Percentiles rank a stretch among this genome's conserved stretches.
Conservation (phyloP, 208 protist genomes). For the Crithidia sp. region DNA sequence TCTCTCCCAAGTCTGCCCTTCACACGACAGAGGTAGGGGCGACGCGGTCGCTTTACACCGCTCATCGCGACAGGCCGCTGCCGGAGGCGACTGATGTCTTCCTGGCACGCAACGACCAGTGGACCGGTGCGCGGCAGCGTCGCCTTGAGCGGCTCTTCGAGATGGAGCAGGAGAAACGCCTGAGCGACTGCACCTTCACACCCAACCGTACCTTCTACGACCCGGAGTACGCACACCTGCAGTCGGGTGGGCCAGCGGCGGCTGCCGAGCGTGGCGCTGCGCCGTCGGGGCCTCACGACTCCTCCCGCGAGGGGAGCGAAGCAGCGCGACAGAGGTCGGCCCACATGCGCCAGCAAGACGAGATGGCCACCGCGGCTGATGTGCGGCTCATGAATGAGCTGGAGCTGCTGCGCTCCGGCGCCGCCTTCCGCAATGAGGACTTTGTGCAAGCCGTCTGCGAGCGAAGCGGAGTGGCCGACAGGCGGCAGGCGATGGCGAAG, state of each 20-base stretch:
- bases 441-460: conserved; percentile 36
- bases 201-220: conserved; percentile 25
- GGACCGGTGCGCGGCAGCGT: conserved; percentile 37
- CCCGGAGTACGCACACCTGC: not conserved
- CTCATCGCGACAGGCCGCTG: conserved; percentile 11
- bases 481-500: conserved; percentile 33
- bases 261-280: not conserved
- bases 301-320: conserved; percentile 1
- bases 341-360: conserved; percentile 29
- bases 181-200: conserved; percentile 35
- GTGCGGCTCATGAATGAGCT: conserved; percentile 74
- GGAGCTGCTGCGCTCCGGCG: conserved; percentile 61
- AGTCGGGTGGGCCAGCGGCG: not conserved
- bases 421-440: conserved; percentile 39
- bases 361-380: conserved; percentile 57
- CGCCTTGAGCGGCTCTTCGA: conserved; percentile 23
- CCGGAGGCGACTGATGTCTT: conserved; percentile 29
- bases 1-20: conserved; percentile 1
- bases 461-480: conserved; percentile 9
- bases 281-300: not conserved
- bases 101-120: conserved; percentile 48
- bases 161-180: conserved; percentile 25
- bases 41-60: not conserved
- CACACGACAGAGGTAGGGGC: not conserved
- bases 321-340: conserved; percentile 12